These are phyloP conservation scores for Calonectria honghensis DNA, from an alignment of 2,329 filamentous ascomycete species.

Conservation along the genomic window DNA sequence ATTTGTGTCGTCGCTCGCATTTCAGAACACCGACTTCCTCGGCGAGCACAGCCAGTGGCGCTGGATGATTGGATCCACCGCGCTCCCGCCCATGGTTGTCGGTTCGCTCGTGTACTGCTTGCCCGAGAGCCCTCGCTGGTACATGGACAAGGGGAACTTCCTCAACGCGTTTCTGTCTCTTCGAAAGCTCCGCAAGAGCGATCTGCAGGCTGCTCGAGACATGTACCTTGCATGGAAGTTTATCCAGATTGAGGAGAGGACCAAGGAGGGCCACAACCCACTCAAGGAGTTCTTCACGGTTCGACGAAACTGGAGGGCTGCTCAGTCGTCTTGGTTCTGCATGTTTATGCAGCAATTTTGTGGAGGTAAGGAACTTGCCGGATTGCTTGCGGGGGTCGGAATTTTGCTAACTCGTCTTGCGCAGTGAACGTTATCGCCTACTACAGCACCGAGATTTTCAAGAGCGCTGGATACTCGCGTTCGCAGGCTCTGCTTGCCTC, in stretches of 20 bases:
- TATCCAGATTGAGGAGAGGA: constrained; percentile 54
- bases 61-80: constrained; percentile 76
- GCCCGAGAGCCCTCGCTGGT: constrained; percentile 74
- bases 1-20: constrained; percentile 70
- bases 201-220: constrained; percentile 69
- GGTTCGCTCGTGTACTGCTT: constrained; percentile 77
- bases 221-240: constrained; percentile 68
- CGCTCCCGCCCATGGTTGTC: constrained; percentile 71
- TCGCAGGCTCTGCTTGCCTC: constrained; percentile 57
- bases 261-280: constrained; percentile 51
- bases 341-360: constrained; percentile 63
- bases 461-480: constrained; percentile 52
- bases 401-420: constrained; percentile 63
- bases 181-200: constrained; percentile 65
- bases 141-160: constrained; percentile 65
- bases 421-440: constrained; percentile 61
- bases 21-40: constrained; percentile 70
- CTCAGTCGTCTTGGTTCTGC: constrained; percentile 58
- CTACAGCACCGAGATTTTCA: constrained; percentile 57
- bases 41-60: constrained; percentile 70
- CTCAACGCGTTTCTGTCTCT: constrained; percentile 67
- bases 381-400: constrained; percentile 40
- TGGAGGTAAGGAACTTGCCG: constrained; percentile 65
- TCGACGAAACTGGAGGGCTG: constrained; percentile 57
- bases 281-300: constrained; percentile 56